Evolutionary conservation across 2,329 filamentous ascomycete species (phyloP).

Genomic region (Xylaria sp.): DNA sequence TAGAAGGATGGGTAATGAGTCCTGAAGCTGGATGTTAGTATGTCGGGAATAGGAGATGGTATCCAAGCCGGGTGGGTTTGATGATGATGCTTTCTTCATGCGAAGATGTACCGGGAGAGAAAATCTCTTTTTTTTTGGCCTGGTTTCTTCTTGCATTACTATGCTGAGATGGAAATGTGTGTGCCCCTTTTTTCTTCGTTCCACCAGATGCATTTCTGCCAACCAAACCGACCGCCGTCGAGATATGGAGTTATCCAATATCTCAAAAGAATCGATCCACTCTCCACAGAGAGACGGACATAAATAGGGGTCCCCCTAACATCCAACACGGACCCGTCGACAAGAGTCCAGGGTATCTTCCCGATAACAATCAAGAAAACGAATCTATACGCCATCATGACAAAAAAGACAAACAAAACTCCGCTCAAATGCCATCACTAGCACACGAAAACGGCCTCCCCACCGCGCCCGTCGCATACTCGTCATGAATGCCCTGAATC

Average conservation of each 20-base stretch:
- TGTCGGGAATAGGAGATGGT: no score
- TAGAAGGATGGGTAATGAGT: no score
- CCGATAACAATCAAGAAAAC: neutral
- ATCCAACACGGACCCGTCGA: no score
- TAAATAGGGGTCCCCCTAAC: no score
- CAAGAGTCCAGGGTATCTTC: no score
- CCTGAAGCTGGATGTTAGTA: no score
- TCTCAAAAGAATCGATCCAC: no score
- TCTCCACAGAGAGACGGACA: no score
- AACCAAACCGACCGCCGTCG: neutral
- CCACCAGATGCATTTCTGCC: conserved; percentile 1
- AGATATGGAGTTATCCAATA: no score
- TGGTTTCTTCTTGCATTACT: conserved; percentile 28
- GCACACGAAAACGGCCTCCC: conserved; percentile 70
- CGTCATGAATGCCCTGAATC: conserved; percentile 68
- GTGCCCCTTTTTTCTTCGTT: neutral
- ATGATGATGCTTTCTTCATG: conserved; percentile 16
- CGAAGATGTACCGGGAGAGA: conserved; percentile 21
- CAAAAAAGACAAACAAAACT: conserved; percentile 5
- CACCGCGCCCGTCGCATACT: conserved; percentile 60
- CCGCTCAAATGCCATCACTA: conserved; percentile 54
- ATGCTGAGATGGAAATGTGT: conserved; percentile 20
- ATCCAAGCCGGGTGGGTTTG: no score
- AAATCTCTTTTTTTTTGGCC: conserved; percentile 8
- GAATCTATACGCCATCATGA: neutral